These are phyloP conservation scores for Arctium lappa DNA, from an alignment of 129 eudicot genomes.

Conservation along the genomic window DNA sequence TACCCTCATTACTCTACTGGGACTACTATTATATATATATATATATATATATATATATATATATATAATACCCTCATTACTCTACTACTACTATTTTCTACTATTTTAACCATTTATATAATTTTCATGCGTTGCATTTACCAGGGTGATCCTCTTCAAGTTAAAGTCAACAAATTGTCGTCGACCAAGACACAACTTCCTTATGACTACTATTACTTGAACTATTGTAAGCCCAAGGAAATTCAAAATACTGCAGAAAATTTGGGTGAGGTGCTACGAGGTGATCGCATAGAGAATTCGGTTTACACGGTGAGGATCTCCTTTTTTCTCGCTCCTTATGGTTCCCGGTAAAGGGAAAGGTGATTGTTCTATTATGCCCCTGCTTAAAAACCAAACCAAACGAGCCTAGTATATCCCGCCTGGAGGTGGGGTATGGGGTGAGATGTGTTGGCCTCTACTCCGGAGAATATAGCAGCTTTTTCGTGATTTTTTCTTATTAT, in stretches of 20 bases:
- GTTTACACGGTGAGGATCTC: constrained; percentile 53
- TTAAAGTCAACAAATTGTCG: constrained; percentile 82
- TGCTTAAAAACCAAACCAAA: not conserved
- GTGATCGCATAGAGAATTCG: constrained; percentile 85
- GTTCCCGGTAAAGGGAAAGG: not conserved
- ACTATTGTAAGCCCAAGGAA: constrained; percentile 61
- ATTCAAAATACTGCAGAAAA: constrained; percentile 63
- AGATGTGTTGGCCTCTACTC: not conserved
- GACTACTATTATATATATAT: not conserved
- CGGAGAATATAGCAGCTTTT: not conserved
- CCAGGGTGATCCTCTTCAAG: constrained; percentile 79
- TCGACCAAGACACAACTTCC: constrained; percentile 89
- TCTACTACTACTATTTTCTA: not conserved
- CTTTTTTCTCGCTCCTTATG: not conserved
- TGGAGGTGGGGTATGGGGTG: not conserved
- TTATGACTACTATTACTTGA: constrained; percentile 80
- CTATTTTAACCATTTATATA: not conserved
- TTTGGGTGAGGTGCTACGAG: constrained; percentile 79
- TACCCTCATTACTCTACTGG: not conserved
- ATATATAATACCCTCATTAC: not conserved
- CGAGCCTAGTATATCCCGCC: not conserved
- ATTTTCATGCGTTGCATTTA: not conserved
- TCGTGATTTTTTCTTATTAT: not conserved
- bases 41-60: too few species aligned
- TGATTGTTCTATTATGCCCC: not conserved